Evolutionary conservation across 1,139 yeast species (phyloP).

Genomic region (Magnusiomyces suaveolens): DNA sequence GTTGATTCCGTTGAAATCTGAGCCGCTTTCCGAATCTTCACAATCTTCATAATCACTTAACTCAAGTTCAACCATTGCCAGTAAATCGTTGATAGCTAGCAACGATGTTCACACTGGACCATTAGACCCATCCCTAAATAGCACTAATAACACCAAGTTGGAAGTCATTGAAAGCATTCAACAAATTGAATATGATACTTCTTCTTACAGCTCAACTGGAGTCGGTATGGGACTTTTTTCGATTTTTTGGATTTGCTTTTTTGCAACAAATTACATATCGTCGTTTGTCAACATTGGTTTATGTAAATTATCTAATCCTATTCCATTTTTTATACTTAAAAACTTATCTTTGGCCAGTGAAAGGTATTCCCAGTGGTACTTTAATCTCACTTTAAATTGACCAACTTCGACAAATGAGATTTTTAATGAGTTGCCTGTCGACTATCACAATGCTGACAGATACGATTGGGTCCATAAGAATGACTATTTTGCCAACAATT

Average conservation of each 20-base stretch:
- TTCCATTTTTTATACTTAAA: not conserved
- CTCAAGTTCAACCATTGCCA: too few relatives aligned
- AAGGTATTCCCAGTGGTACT: not conserved
- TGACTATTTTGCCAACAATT: not conserved
- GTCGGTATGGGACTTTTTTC: not conserved
- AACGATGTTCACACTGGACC: too few relatives aligned
- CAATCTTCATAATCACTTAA: too few relatives aligned
- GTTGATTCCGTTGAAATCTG: too few relatives aligned
- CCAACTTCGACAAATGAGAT: not conserved
- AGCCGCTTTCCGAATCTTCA: not conserved
- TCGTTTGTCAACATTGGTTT: not conserved
- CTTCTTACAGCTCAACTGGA: too few relatives aligned
- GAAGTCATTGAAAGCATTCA: not conserved
- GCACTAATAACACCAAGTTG: not conserved
- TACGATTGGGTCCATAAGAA: not conserved
- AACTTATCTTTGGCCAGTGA: not conserved
- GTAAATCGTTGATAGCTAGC: too few relatives aligned
- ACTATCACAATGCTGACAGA: not conserved
- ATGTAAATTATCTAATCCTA: not conserved
- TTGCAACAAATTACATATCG: not conserved
- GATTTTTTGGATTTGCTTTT: not conserved
- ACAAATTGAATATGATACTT: not conserved
- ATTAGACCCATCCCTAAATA: too few relatives aligned
- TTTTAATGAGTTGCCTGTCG: not conserved
- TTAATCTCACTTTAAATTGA: not conserved